Evolutionary conservation across 2,329 filamentous ascomycete genomes (phyloP), one percentile per base, ranked within the genome.

Genomic region (Penicillium sp.): DNA sequence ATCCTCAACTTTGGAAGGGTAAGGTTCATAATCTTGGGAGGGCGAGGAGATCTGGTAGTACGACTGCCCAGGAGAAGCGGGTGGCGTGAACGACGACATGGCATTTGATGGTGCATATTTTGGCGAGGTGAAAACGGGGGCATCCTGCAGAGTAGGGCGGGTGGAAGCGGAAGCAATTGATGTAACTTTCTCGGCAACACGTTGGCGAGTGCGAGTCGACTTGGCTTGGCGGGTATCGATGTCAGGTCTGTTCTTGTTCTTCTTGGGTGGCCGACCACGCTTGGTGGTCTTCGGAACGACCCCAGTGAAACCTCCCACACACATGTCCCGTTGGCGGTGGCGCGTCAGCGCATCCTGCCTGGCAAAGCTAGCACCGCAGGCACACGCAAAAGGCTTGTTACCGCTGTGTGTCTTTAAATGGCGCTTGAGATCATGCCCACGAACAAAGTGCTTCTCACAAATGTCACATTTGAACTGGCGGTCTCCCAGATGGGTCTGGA

Each of bases 371-470:
- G 95, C 95, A 53, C 93, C 92, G 70, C 94, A 99, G 59, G 91
- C 87, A 75, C 94, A 99, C 43, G 90, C 89, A 71, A 97, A 96
- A 4, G 93, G 92, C 78, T 97, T 97, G 75, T 95, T 88, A 46
- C 92, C 92, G 1, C 90, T 96, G 76, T 99, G 94, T 54, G 97
- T 99, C 77, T 97, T 97, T 63, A 92, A 89, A 71, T 99, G 94
- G 56, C 94, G 87, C 80, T 97, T 99, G 57, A 97, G 85, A 72
- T 99, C 94, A 72, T 99, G 94, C 66, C 96, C 92, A 36, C 94
- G 88, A 40, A 97, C 94, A 71, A 99, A 99, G 76, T 92, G 93
- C 77, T 97, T 97, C 48, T 88, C 83, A 78, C 94, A 99, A 51
- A 89, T 88, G 43, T 93, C 92, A 75, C 94, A 99, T 73, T 90